phyloP scores from a whole-genome alignment of 768 basidiomycete genomes.

The Lactifluus piperatus region DNA sequence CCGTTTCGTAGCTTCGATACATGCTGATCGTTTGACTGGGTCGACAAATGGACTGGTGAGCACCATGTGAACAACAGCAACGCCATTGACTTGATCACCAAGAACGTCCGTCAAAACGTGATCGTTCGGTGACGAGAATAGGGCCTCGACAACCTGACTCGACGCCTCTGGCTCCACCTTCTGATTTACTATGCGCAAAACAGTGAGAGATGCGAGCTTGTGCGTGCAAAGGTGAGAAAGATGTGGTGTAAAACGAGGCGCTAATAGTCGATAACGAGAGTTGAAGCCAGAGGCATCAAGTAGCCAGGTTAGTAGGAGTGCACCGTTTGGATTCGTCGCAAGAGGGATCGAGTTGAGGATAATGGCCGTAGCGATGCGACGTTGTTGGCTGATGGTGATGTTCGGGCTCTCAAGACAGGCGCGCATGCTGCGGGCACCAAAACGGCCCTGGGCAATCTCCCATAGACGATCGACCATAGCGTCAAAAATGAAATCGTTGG shows the following conservation, averaged over 20 bases:
- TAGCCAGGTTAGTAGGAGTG: slow-evolving; percentile 91
- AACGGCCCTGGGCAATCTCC: slow-evolving; percentile 97
- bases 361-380: slow-evolving; percentile 88
- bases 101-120: slow-evolving; percentile 90
- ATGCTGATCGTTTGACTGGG: slow-evolving; percentile 51
- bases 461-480: slow-evolving; percentile 97
- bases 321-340: slow-evolving; percentile 96
- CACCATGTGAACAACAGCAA: slow-evolving; percentile 88
- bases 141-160: slow-evolving; percentile 73
- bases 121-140: slow-evolving; percentile 86
- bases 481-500: slow-evolving; percentile 94
- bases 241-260: slow-evolving; percentile 94
- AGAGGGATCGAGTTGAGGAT: slow-evolving; percentile 96
- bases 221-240: slow-evolving; percentile 96
- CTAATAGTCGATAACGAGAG: slow-evolving; percentile 89
- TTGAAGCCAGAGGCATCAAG: slow-evolving; percentile 92
- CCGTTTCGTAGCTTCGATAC: slow-evolving; percentile 81
- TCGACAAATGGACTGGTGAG: slow-evolving; percentile 82
- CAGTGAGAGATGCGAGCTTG: slow-evolving; percentile 91
- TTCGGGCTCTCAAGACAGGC: slow-evolving; percentile 91
- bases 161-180: slow-evolving; percentile 89
- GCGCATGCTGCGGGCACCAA: slow-evolving; percentile 95
- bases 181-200: slow-evolving; percentile 94
- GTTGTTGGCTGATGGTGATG: slow-evolving; percentile 83
- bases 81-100: slow-evolving; percentile 93